Evolutionary conservation across 257 asterid species (phyloP).

Genomic region (Solanum chmielewskii): DNA sequence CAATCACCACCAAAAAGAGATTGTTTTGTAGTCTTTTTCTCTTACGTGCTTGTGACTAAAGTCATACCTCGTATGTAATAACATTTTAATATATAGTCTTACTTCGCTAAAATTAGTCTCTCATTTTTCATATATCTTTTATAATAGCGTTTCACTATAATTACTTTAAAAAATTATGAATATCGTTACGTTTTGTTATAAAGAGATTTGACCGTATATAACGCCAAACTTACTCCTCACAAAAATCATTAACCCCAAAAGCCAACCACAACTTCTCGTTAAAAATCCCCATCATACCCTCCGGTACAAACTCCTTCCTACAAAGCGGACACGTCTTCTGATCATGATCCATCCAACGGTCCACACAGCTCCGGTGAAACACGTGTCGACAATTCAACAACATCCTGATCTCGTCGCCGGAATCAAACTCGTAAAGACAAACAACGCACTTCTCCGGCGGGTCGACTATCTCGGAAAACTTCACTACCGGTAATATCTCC

Average conservation of each 20-base stretch:
- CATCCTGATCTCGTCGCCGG: constrained; percentile 1
- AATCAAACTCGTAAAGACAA: constrained; percentile 5
- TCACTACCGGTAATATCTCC: neutral
- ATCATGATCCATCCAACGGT: constrained; percentile 18
- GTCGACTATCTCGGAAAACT: neutral
- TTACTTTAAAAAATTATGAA: neutral
- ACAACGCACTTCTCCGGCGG: constrained; percentile 9
- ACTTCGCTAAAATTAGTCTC: too few relatives aligned
- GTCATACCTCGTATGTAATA: neutral
- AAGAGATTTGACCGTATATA: neutral
- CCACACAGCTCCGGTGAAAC: constrained; percentile 8
- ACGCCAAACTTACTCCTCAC: neutral
- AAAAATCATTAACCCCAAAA: neutral
- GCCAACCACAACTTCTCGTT: constrained; percentile 1
- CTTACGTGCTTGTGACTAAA: neutral
- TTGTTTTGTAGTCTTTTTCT: neutral
- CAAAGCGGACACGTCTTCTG: constrained; percentile 7
- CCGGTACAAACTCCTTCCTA: neutral
- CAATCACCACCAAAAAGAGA: neutral
- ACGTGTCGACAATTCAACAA: constrained; percentile 7
- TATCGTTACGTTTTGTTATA: neutral
- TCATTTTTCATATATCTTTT: too few relatives aligned
- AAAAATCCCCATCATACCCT: neutral
- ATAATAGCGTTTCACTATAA: neutral
- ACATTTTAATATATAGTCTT: too few relatives aligned